Base-by-base conservation (phyloP, 495 filamentous ascomycete species). In the Aspergillus carlsbadensis region DNA sequence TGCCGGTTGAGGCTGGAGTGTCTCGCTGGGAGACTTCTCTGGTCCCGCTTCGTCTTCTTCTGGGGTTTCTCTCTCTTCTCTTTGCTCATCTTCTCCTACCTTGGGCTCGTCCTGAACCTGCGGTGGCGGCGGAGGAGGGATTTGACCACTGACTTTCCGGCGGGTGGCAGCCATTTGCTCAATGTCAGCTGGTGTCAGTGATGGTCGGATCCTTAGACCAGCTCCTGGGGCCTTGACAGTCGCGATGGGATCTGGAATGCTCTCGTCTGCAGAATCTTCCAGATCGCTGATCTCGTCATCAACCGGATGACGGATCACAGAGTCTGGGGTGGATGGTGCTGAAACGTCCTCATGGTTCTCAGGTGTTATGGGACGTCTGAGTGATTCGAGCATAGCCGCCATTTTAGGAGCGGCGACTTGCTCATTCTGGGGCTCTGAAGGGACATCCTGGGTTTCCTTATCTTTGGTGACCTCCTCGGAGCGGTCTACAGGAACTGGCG, bases 141-240 rank as follows among this genome's bases (percentile, higher is more conserved):
- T 71, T 15, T 86, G 85, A 4, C 85, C 86, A 69, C 93, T 96
- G 54, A 96, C 86, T 64, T 92, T 82, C 35, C 92, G 82, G 47
- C 95, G 85, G 49, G 88, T 84, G 40, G 92, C 91, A 13, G 92
- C 88, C 92, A 98, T 96, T 22, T 87, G 78, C 54, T 86, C 81
- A 42, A 95, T 71, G 67, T 98, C 94, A 2, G 90, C 85, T 3
- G 90, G 92, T 0, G 91, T 92, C 34, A 89, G 78, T 10, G 92
- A 97, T 11, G 91, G 88, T 7, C 95, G 82, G 2, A 94, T 93
- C 78, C 96, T 97, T 34, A 98, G 81, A 67, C 85, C 89, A 42
- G 88, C 86, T 14, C 93, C 91, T 20, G 90, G 87, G 5, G 93
- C 86, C 56, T 91, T 92, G 73, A 98, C 92, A 3, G 95, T 98